phyloP scores from a whole-genome alignment of 2,329 filamentous ascomycete genomes.

The Delphinella strobiligena region DNA sequence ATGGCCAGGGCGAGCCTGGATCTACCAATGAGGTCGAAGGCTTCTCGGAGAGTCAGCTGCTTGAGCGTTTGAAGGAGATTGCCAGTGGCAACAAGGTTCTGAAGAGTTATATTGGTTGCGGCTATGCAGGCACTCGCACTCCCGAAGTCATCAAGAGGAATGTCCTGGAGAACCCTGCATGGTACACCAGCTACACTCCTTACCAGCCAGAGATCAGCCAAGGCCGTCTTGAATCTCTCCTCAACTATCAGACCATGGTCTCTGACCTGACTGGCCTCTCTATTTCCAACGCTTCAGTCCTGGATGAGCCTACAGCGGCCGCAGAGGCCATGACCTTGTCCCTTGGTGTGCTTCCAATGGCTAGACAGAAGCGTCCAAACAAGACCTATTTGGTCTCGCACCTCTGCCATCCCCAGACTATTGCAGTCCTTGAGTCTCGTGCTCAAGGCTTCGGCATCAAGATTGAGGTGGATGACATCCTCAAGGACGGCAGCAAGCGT shows the following conservation, averaged over 20 bases:
- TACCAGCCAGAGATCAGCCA: conserved; percentile 98
- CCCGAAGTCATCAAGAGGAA: conserved; percentile 89
- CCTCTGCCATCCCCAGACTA: conserved; percentile 72
- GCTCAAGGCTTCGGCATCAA: conserved; percentile 86
- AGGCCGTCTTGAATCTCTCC: conserved; percentile 76
- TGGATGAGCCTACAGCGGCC: conserved; percentile 86
- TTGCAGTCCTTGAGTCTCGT: conserved; percentile 70
- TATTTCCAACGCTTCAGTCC: conserved; percentile 79
- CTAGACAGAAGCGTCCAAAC: conserved; percentile 59
- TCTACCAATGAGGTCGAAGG: conserved; percentile 26
- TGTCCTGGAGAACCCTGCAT: conserved; percentile 81
- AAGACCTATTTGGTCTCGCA: conserved; percentile 80
- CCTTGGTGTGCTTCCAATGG: conserved; percentile 58
- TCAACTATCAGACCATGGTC: conserved; percentile 94
- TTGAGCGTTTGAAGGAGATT: conserved; percentile 41
- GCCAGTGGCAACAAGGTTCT: conserved; percentile 50
- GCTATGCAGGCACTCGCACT: conserved; percentile 78
- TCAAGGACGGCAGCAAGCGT: conserved; percentile 49
- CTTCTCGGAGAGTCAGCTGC: conserved; percentile 48
- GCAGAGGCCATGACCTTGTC: conserved; percentile 95
- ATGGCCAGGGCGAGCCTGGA: conserved; percentile 22
- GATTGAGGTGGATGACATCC: conserved; percentile 60
- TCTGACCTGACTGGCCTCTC: conserved; percentile 76
- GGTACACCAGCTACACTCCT: conserved; percentile 97
- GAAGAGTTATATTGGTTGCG: conserved; percentile 67